phyloP scores from a whole-genome alignment of 768 basidiomycete genomes.

The Filobasidium wieringae region DNA sequence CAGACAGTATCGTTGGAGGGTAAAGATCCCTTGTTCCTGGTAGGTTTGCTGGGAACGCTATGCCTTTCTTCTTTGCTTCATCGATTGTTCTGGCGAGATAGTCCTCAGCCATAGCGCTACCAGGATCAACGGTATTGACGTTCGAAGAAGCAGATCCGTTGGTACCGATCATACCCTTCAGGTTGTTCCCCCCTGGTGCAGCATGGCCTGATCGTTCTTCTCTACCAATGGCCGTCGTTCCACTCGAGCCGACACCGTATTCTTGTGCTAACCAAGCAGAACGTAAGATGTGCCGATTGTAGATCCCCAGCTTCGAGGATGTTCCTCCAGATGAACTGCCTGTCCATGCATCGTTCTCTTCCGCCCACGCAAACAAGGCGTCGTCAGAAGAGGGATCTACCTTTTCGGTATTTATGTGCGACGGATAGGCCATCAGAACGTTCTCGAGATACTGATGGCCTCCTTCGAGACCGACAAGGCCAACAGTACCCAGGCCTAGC shows the following conservation, averaged over 20 bases:
- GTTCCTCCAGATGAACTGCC: constrained; percentile 28
- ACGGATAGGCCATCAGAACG: constrained; percentile 16
- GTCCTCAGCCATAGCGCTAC: constrained; percentile 30
- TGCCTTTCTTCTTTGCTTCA: constrained; percentile 19
- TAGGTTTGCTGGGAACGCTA: constrained; percentile 27
- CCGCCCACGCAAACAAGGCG: constrained; percentile 24
- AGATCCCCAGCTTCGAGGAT: constrained; percentile 26
- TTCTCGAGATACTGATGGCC: constrained; percentile 17
- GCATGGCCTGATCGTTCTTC: too few relatives aligned
- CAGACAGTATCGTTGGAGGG: background rate
- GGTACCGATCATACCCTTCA: constrained; percentile 24
- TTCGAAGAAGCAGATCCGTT: background rate
- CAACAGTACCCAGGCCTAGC: constrained; percentile 8
- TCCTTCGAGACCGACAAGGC: constrained; percentile 12
- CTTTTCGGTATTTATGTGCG: constrained; percentile 7
- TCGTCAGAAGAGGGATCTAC: background rate
- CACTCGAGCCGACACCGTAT: constrained; percentile 24
- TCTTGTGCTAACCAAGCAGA: constrained; percentile 34
- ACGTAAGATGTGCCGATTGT: constrained; percentile 28
- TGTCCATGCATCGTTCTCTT: constrained; percentile 31
- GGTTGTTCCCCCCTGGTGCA: constrained; percentile 19
- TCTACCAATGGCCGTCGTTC: constrained; percentile 13
- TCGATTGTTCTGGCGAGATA: constrained; percentile 30
- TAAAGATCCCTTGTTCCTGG: constrained; percentile 3
- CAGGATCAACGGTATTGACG: constrained; percentile 23